Percentiles rank a stretch among this genome's conserved stretches.
Evolutionary conservation across 495 filamentous ascomycete genomes (phyloP).

Genomic region (Annulohypoxylon bovei): DNA sequence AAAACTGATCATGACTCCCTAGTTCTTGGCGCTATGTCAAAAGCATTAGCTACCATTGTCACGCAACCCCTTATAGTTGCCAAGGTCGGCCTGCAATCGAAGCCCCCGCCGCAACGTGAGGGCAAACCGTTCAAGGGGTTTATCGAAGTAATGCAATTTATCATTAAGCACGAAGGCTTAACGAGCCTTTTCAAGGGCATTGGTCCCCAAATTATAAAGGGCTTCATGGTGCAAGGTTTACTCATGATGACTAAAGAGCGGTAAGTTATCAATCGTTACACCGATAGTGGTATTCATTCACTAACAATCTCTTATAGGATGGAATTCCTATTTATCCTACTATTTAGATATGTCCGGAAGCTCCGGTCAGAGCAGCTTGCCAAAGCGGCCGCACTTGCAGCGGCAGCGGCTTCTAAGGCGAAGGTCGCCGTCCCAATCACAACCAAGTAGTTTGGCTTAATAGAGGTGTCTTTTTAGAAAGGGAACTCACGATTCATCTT

Average conservation of each 20-base stretch:
- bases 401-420: slow-evolving; percentile 63
- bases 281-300: background rate
- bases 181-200: slow-evolving; percentile 95
- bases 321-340: slow-evolving; percentile 86
- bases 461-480: slow-evolving; percentile 7
- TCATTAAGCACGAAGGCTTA: slow-evolving; percentile 85
- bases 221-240: slow-evolving; percentile 90
- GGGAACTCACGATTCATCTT: background rate
- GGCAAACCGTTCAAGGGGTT: slow-evolving; percentile 97
- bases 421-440: slow-evolving; percentile 58
- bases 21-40: slow-evolving; percentile 95
- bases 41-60: slow-evolving; percentile 87
- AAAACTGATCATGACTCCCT: slow-evolving; percentile 23
- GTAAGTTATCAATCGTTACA: slow-evolving; percentile 59
- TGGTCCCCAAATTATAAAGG: slow-evolving; percentile 92
- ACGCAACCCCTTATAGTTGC: slow-evolving; percentile 98
- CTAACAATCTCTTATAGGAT: slow-evolving; percentile 66
- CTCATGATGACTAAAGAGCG: slow-evolving; percentile 99
- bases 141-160: slow-evolving; percentile 92
- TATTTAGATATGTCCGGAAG: slow-evolving; percentile 82
- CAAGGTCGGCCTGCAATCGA: slow-evolving; percentile 95
- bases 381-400: slow-evolving; percentile 69
- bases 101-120: slow-evolving; percentile 81
- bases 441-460: slow-evolving; percentile 50
- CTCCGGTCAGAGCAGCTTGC: slow-evolving; percentile 75